These are phyloP conservation scores for Penicillium sclerotiorum DNA, from an alignment of 2,329 filamentous ascomycete genomes.

Conservation along the genomic window DNA sequence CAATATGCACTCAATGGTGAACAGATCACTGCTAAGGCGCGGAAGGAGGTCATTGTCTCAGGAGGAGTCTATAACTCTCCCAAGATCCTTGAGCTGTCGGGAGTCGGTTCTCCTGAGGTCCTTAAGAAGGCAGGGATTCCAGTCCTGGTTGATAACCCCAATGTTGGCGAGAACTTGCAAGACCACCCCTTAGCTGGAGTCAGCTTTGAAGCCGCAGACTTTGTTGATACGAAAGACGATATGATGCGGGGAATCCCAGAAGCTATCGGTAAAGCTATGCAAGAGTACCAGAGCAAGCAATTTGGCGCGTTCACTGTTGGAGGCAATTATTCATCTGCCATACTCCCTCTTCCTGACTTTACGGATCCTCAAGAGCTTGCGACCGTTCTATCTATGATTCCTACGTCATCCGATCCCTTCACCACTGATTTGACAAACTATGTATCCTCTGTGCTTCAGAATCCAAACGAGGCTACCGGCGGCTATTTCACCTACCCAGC, in stretches of 20 bases:
- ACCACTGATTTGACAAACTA: slow-evolving; percentile 15
- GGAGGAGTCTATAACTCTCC: slow-evolving; percentile 61
- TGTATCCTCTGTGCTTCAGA: slow-evolving; percentile 7
- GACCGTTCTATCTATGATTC: slow-evolving; percentile 8
- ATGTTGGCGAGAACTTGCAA: slow-evolving; percentile 56
- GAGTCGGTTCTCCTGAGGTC: slow-evolving; percentile 55
- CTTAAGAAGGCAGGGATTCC: slow-evolving; percentile 47
- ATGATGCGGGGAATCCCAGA: slow-evolving; percentile 22
- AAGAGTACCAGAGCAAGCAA: slow-evolving; percentile 25
- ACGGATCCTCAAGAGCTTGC: slow-evolving; percentile 14
- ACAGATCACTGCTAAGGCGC: not conserved
- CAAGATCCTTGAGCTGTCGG: slow-evolving; percentile 63
- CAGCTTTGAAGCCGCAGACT: slow-evolving; percentile 21
- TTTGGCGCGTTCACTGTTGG: slow-evolving; percentile 22
- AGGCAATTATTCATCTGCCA: slow-evolving; percentile 14
- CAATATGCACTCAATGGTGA: not conserved
- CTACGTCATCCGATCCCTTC: slow-evolving; percentile 2
- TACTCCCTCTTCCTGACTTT: slow-evolving; percentile 25
- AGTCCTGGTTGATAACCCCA: slow-evolving; percentile 47
- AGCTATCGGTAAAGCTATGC: slow-evolving; percentile 19
- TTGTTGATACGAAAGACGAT: slow-evolving; percentile 27
- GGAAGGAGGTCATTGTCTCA: slow-evolving; percentile 59
- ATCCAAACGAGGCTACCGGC: slow-evolving; percentile 5
- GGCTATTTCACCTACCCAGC: slow-evolving; percentile 20
- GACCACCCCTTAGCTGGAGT: slow-evolving; percentile 44